Percentiles rank a stretch among this genome's conserved stretches.
phyloP scores from a whole-genome alignment of 257 asterid genomes.

The Nicotiana sylvestris region DNA sequence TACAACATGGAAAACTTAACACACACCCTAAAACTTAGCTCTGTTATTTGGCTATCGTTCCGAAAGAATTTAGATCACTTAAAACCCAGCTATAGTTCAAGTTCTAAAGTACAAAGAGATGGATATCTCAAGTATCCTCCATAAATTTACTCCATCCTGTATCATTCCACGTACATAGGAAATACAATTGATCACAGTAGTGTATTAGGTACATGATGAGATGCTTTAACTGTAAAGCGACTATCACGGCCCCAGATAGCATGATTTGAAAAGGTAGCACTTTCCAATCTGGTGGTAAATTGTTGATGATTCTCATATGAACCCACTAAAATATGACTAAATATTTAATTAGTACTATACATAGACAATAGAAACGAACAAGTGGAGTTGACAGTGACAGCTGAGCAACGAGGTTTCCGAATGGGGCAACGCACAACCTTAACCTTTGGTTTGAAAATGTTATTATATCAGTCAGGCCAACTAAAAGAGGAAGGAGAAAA shows the following conservation, averaged over 20 bases:
- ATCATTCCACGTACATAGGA: neutral
- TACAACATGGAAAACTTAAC: neutral
- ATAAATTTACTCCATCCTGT: neutral
- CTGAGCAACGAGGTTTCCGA: slow-evolving; percentile 30
- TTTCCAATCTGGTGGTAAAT: neutral
- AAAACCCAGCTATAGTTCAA: neutral
- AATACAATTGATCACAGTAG: neutral
- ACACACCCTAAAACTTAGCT: neutral
- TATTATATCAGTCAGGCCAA: neutral
- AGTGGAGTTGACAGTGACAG: slow-evolving; percentile 9
- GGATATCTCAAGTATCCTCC: neutral
- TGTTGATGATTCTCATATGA: neutral
- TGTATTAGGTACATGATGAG: neutral
- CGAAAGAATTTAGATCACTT: neutral
- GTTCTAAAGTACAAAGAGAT: neutral
- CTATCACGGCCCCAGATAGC: neutral
- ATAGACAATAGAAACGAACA: slow-evolving; percentile 4
- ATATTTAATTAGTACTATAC: neutral
- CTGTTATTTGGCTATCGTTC: neutral
- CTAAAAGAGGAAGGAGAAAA: neutral
- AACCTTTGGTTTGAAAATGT: slow-evolving; percentile 11
- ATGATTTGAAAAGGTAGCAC: neutral
- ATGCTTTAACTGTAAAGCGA: neutral
- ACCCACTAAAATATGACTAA: neutral
- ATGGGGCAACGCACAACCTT: slow-evolving; percentile 22